Percentiles rank a stretch among this genome's conserved stretches.
phyloP scores from a whole-genome alignment of 2,329 filamentous ascomycete species.

The Penicillium sp. region DNA sequence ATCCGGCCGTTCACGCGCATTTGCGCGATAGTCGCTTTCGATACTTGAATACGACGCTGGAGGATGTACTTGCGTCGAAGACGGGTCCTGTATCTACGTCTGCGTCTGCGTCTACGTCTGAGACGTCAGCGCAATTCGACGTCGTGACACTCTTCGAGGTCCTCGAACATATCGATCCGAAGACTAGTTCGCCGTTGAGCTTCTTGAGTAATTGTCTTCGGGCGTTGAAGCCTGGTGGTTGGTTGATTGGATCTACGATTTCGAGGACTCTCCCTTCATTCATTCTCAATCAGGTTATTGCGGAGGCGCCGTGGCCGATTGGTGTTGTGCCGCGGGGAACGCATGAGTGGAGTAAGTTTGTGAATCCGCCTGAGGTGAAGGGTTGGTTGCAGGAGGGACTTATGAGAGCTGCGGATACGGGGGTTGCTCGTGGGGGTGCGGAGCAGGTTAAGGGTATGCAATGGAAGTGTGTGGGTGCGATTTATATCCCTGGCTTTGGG shows the following conservation, averaged over 20 bases:
- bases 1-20: constrained; percentile 63
- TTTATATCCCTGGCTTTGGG: constrained; percentile 86
- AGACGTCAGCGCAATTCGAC: constrained; percentile 58
- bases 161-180: constrained; percentile 83
- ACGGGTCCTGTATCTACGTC: constrained; percentile 3
- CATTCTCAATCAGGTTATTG: constrained; percentile 88
- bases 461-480: constrained; percentile 75
- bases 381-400: constrained; percentile 44
- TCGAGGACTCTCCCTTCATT: constrained; percentile 85
- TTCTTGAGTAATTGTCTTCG: constrained; percentile 57
- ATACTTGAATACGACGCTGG: constrained; percentile 77
- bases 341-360: constrained; percentile 95
- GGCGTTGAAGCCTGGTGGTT: constrained; percentile 86
- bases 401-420: constrained; percentile 52
- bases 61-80: constrained; percentile 47
- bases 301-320: constrained; percentile 70
- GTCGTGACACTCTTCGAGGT: constrained; percentile 91
- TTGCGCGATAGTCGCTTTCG: constrained; percentile 58
- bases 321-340: constrained; percentile 88
- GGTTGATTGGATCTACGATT: constrained; percentile 91
- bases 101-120: neutral
- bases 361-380: constrained; percentile 73
- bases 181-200: constrained; percentile 70
- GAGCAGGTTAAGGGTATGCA: constrained; percentile 37
- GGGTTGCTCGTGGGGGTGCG: constrained; percentile 24